Evolutionary conservation across 352 stramenopile species (phyloP), one percentile per base, ranked within the genome.

Genomic region (Phytophthora macrochlamydospora): DNA sequence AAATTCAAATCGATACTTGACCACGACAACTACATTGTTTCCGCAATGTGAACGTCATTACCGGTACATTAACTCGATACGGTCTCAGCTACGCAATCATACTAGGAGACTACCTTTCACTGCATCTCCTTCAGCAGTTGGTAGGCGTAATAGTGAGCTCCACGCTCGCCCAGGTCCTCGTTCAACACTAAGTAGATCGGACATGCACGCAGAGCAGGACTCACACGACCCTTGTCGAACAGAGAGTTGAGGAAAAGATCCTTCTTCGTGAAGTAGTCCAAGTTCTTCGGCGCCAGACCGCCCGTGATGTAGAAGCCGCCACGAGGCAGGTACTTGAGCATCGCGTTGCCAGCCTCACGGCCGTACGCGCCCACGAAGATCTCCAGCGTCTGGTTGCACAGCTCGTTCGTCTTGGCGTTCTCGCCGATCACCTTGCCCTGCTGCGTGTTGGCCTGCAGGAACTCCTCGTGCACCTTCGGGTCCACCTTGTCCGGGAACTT

Each of bases 221-320:
- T 93, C 31, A 97, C 87, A 61, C 91, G 88, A 53, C 91, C 91
- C 73, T 97, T 94, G 80, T 97, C 87, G 30, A 91, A 88, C 62
- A 93, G 76, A 29, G 81, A 76, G 42, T 88, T 76, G 54, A 91
- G 78, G 74, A 97, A 95, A 50, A 83, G 75, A 31, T 76, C 66
- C 62, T 79, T 78, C 66, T 87, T 85, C 30, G 76, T 86, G 72
- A 99, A 98, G 59, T 93, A 94, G 66, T 94, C 78, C 44, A 99
- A 80, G 75, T 99, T 98, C 83, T 99, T 99, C 2, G 91, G 91
- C 37, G 97, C 98, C 40, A 99, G 86, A 51, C 96, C 96, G 31
- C 97, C 97, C 7, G 94, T 97, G 53, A 99, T 91, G 86, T 98
- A 99, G 61, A 99, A 90, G 33, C 97, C 97, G 73, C 96, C 96